These are phyloP conservation scores for Trichoderma atrobrunneum DNA, from an alignment of 2,329 filamentous ascomycete genomes.

Conservation along the genomic window DNA sequence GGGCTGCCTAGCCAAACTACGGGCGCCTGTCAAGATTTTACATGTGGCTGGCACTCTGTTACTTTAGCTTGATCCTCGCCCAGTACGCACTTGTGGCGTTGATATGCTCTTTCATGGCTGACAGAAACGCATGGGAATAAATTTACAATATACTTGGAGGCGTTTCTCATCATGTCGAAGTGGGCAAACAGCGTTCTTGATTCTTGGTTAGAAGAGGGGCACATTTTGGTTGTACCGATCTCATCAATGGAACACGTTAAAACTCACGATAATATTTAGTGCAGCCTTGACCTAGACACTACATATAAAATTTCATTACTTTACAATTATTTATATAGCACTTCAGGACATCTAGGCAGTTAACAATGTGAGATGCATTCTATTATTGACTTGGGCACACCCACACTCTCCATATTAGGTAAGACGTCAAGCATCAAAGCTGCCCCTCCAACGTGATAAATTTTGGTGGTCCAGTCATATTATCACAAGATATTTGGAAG, in stretches of 20 bases:
- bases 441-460: not conserved
- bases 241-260: not conserved
- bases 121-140: not conserved
- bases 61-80: not conserved
- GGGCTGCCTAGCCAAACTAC: not conserved
- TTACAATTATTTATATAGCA: not conserved
- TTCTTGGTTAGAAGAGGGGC: not conserved
- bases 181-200: not conserved
- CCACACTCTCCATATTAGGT: not conserved
- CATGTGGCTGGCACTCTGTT: not conserved
- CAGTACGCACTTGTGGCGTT: not conserved
- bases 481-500: not conserved
- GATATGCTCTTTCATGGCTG: not conserved
- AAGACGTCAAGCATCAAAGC: not conserved
- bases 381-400: not conserved
- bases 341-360: not conserved
- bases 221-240: not conserved
- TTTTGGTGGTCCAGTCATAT: not conserved
- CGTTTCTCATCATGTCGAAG: not conserved
- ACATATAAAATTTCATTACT: not conserved
- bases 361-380: not conserved
- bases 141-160: not conserved
- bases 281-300: not conserved
- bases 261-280: not conserved
- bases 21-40: not conserved